These are phyloP conservation scores for Diaporthe citrichinensis DNA, from an alignment of 2,329 filamentous ascomycete species.

Conservation along the genomic window DNA sequence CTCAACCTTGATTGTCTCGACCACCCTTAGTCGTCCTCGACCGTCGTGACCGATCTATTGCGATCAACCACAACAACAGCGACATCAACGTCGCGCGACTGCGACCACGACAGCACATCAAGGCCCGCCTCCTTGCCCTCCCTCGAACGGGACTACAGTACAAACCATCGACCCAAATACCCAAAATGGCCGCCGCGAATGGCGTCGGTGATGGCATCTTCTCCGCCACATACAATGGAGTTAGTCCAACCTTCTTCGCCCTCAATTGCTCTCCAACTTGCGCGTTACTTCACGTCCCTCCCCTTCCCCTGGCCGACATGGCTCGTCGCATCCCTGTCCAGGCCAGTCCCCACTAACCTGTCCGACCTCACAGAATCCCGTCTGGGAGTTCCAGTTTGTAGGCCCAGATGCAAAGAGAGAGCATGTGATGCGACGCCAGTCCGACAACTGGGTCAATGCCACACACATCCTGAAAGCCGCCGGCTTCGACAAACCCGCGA, in stretches of 20 bases:
- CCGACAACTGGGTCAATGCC: conserved; percentile 99
- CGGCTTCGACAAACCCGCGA: conserved; percentile 95
- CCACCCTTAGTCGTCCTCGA: background rate
- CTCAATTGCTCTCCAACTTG: conserved; percentile 30
- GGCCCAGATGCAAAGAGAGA: conserved; percentile 78
- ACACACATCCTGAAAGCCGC: conserved; percentile 98
- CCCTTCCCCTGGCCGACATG: background rate
- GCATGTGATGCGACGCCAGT: conserved; percentile 95
- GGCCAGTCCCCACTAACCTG: background rate
- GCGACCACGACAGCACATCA: background rate
- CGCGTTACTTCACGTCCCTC: conserved; percentile 18
- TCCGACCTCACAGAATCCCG: conserved; percentile 77
- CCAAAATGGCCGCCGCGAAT: conserved; percentile 62
- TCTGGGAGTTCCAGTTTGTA: conserved; percentile 89
- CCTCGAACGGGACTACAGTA: background rate
- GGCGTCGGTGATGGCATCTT: conserved; percentile 66
- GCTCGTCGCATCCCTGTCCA: background rate
- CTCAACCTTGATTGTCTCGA: background rate
- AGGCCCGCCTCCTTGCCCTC: background rate
- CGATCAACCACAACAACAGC: background rate
- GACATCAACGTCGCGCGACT: background rate
- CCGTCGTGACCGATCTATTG: background rate
- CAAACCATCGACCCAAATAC: background rate
- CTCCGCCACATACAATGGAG: conserved; percentile 78
- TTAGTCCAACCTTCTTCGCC: conserved; percentile 56